phyloP scores from a whole-genome alignment of 2,329 filamentous ascomycete species.

The Dendrostoma leiphaemia region DNA sequence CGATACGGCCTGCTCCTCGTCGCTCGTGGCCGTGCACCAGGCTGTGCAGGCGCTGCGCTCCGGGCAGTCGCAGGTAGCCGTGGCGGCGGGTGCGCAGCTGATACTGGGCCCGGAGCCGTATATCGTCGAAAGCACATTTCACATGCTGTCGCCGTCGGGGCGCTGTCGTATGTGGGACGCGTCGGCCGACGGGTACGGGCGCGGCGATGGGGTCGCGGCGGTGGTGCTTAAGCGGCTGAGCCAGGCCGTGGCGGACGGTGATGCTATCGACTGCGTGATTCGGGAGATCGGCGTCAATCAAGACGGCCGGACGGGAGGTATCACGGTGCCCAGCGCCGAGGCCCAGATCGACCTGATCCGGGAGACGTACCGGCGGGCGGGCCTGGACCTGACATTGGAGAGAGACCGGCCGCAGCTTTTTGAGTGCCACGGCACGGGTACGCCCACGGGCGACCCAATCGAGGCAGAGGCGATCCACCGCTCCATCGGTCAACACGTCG shows the following conservation, averaged over 20 bases:
- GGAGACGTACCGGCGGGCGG: conserved; percentile 37
- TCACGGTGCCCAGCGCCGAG: conserved; percentile 34
- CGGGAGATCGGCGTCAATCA: conserved; percentile 40
- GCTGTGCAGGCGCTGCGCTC: conserved; percentile 33
- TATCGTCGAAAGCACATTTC: conserved; percentile 34
- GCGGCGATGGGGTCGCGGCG: conserved; percentile 48
- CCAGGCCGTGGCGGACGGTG: conserved; percentile 3
- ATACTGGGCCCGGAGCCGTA: conserved; percentile 33
- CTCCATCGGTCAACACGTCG: conserved; percentile 21
- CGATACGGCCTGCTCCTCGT: conserved; percentile 43
- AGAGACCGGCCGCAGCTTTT: conserved; percentile 27
- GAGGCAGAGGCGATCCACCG: conserved; percentile 33
- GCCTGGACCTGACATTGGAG: conserved; percentile 29
- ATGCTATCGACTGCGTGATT: conserved; percentile 39
- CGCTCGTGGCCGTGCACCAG: conserved; percentile 37
- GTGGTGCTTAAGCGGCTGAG: conserved; percentile 34
- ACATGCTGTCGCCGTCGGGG: conserved; percentile 38
- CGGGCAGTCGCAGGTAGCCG: conserved; percentile 30
- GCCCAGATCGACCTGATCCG: conserved; percentile 40
- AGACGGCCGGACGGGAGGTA: conserved; percentile 41
- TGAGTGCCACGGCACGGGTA: conserved; percentile 27
- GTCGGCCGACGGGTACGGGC: conserved; percentile 49
- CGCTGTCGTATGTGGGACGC: conserved; percentile 43
- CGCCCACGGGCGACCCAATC: conserved; percentile 23
- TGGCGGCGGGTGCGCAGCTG: conserved; percentile 33